Base-by-base conservation (phyloP, 495 filamentous ascomycete species). In the Oleoguttula mirabilis region DNA sequence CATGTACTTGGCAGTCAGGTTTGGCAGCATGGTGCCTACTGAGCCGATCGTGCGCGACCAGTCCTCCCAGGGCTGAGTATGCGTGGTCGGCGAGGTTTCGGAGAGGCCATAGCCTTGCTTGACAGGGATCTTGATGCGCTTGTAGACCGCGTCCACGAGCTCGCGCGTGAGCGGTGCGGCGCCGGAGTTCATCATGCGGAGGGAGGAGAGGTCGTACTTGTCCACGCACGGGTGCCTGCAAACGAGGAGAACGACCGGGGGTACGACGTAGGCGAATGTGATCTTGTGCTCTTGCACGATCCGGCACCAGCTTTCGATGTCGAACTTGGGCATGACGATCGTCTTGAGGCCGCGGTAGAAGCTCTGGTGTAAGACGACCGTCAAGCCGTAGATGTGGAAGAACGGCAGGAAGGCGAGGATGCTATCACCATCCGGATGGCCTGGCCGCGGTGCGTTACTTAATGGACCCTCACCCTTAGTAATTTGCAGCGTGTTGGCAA, bases 131-230 rank as follows among this genome's bases (percentile, higher is more conserved):
- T 76, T 75, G 37, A 90, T 69, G 10, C 87, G 73, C 3, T 71
- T 54, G 64, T 85, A 86, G 7, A 92, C 77, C 12, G 77, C 70
- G 42, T 88, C 75, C 5, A 87, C 82, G 2, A 98, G 67, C 37
- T 95, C 87, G 16, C 71, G 66, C 0, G 84, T 92, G 28, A 96
- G 64, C 0, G 90, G 90, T 3, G 90, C 90, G 1, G 88, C 90
- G 6, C 86, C 90, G 1, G 76, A 88, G 62, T 84, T 92, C 65
- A 94, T 65, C 77, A 88, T 86, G 25, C 79, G 77, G 11, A 98
- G 51, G 16, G 69, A 77, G 11, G 73, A 79, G 14, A 98, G 64
- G 59, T 98, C 77, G 58, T 88, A 94, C 50, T 84, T 82, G 0
- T 59, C 56, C 10, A 94, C 75, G 3, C 72, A 55, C 0, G 87